Evolutionary conservation across 176 grass and related monocot species (phyloP).

Genomic region (Musa beccarii): DNA sequence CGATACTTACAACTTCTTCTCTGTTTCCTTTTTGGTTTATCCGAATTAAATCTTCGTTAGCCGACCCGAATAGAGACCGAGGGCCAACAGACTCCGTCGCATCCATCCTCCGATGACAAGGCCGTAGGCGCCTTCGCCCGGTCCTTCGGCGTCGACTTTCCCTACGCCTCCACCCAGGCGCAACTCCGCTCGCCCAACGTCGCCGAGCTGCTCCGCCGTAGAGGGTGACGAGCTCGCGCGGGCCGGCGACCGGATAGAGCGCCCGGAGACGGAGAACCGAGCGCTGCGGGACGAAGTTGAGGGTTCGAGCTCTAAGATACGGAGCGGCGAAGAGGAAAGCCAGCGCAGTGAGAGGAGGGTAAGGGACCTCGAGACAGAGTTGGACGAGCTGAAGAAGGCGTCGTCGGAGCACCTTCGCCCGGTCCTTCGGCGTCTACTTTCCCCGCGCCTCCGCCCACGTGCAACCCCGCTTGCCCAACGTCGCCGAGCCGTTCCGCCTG

Average conservation of each 20-base stretch:
- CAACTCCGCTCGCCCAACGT: too few species aligned
- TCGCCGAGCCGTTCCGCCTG: constrained; percentile 57
- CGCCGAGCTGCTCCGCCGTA: too few species aligned
- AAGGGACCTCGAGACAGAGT: constrained; percentile 49
- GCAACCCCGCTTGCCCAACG: constrained; percentile 48
- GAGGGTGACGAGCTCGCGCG: constrained; percentile 29
- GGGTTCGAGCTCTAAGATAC: constrained; percentile 27
- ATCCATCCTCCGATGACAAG: constrained; percentile 24
- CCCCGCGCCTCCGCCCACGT: constrained; percentile 67
- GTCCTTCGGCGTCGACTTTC: too few species aligned
- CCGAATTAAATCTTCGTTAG: too few species aligned
- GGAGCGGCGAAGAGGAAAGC: constrained; percentile 1
- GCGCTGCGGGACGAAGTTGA: constrained; percentile 55
- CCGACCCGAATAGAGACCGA: constrained; percentile 1
- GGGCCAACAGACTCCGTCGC: constrained; percentile 2
- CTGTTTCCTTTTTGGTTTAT: too few species aligned
- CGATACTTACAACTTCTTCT: too few species aligned
- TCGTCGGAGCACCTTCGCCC: background rate
- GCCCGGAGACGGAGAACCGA: constrained; percentile 53
- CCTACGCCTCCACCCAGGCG: too few species aligned
- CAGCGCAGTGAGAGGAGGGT: constrained; percentile 40
- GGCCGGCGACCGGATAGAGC: constrained; percentile 34
- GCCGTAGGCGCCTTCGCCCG: constrained; percentile 36
- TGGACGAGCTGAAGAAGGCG: constrained; percentile 40
- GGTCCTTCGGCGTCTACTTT: constrained; percentile 78